Percentiles rank a stretch among this genome's conserved stretches.
phyloP scores from a whole-genome alignment of 371 early-diverging fungal species.

The Choanephora cucurbitarum region DNA sequence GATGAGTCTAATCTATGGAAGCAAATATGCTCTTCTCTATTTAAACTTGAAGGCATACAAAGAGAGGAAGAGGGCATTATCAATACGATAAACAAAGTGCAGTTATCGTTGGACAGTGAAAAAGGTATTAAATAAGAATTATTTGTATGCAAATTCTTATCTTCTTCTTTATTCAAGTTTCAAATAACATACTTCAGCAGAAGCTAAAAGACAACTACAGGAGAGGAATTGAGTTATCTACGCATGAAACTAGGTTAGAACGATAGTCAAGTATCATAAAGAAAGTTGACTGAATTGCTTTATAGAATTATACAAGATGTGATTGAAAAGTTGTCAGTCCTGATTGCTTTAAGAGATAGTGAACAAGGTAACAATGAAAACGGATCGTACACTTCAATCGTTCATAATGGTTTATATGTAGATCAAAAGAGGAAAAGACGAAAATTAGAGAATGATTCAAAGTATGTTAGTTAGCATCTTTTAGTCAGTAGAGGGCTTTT shows the following conservation, averaged over 20 bases:
- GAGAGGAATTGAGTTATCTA: slow-evolving; percentile 41
- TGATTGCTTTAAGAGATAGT: slow-evolving; percentile 55
- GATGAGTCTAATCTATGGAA: slow-evolving; percentile 51
- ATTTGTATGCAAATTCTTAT: neutral
- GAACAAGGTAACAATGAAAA: slow-evolving; percentile 29
- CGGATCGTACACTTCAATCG: slow-evolving; percentile 9
- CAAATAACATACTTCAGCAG: slow-evolving; percentile 29
- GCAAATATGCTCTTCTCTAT: slow-evolving; percentile 46
- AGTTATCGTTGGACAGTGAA: slow-evolving; percentile 32
- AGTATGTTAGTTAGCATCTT: no score
- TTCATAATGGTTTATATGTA: no score
- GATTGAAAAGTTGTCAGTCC: slow-evolving; percentile 54
- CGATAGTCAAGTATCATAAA: neutral
- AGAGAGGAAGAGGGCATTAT: slow-evolving; percentile 43
- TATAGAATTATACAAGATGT: slow-evolving; percentile 55
- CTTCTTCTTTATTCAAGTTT: slow-evolving; percentile 13
- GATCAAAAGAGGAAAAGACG: slow-evolving; percentile 65
- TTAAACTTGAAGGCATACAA: slow-evolving; percentile 51
- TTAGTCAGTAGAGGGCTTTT: slow-evolving; percentile 43
- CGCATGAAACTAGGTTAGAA: slow-evolving; percentile 37
- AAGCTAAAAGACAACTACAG: slow-evolving; percentile 42
- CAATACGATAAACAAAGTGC: slow-evolving; percentile 43
- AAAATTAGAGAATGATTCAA: slow-evolving; percentile 55
- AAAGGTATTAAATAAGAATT: slow-evolving; percentile 37
- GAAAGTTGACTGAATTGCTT: slow-evolving; percentile 39